These are phyloP conservation scores for Evernia prunastri DNA, from an alignment of 495 filamentous ascomycete species.

Conservation along the genomic window DNA sequence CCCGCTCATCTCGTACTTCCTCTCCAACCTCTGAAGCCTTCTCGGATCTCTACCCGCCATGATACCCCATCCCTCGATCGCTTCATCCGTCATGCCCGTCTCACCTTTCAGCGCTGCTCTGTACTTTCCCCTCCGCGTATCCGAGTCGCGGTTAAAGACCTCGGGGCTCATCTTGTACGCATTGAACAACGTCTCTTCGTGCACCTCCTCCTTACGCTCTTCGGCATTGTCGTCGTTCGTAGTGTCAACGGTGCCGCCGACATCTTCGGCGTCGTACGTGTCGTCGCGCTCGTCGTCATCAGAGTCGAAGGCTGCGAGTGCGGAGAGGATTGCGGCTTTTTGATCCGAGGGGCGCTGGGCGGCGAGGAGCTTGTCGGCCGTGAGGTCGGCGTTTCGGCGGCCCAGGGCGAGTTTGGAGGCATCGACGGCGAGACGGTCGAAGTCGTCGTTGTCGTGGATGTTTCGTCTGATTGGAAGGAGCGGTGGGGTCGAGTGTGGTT, in stretches of 20 bases:
- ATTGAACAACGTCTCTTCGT: slow-evolving; percentile 53
- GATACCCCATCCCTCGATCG: slow-evolving; percentile 86
- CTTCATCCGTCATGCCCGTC: slow-evolving; percentile 88
- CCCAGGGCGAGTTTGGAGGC: slow-evolving; percentile 66
- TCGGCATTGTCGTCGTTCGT: slow-evolving; percentile 35
- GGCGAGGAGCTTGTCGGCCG: slow-evolving; percentile 56
- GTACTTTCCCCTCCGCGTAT: slow-evolving; percentile 55
- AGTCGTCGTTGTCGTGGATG: slow-evolving; percentile 71
- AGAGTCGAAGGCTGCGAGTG: slow-evolving; percentile 82
- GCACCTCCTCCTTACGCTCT: slow-evolving; percentile 32
- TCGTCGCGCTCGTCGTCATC: slow-evolving; percentile 98
- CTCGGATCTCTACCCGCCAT: slow-evolving; percentile 72
- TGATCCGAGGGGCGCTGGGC: slow-evolving; percentile 50
- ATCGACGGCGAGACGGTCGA: slow-evolving; percentile 62
- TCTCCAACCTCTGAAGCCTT: slow-evolving; percentile 57
- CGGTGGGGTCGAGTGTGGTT: slow-evolving; percentile 34
- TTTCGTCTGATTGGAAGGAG: slow-evolving; percentile 49
- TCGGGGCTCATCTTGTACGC: slow-evolving; percentile 56
- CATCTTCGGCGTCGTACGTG: slow-evolving; percentile 87
- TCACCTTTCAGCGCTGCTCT: slow-evolving; percentile 61
- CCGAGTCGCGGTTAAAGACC: slow-evolving; percentile 61
- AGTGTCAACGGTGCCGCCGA: slow-evolving; percentile 75
- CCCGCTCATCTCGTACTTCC: slow-evolving; percentile 52
- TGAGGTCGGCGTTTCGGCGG: slow-evolving; percentile 43
- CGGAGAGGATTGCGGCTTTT: slow-evolving; percentile 87